Percentiles rank a stretch among this genome's conserved stretches.
Evolutionary conservation across 164 flowering plant species (phyloP).

Genomic region (Vitis rupestris): DNA sequence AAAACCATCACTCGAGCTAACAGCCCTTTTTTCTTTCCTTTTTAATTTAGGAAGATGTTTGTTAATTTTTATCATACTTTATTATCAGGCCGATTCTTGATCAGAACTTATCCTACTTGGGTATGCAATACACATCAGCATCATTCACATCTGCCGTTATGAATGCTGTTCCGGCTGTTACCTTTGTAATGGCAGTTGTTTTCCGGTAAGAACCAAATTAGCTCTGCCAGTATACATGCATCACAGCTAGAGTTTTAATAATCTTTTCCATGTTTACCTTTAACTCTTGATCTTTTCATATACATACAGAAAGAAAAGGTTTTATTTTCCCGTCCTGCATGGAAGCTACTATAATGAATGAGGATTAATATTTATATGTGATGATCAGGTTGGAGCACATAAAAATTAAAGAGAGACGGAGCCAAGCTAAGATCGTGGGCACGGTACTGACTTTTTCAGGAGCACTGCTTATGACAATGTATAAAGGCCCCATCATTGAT

Average conservation of each 20-base stretch:
- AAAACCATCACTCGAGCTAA: too few relatives aligned
- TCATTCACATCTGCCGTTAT: constrained; percentile 40
- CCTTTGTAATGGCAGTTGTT: constrained; percentile 41
- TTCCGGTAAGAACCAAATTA: constrained; percentile 22
- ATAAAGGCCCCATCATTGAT: constrained; percentile 44
- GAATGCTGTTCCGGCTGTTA: constrained; percentile 46
- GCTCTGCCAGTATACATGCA: neutral
- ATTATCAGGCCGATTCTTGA: constrained; percentile 43
- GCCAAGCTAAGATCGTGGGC: constrained; percentile 46
- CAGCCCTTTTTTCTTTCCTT: too few relatives aligned
- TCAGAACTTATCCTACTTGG: constrained; percentile 41
- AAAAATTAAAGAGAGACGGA: constrained; percentile 24
- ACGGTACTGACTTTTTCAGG: constrained; percentile 42
- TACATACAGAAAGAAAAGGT: too few relatives aligned
- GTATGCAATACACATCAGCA: constrained; percentile 50
- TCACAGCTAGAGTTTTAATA: too few relatives aligned
- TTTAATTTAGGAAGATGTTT: neutral
- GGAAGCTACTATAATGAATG: neutral
- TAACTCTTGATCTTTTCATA: too few relatives aligned
- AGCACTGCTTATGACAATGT: constrained; percentile 44
- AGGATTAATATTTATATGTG: neutral
- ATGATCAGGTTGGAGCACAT: constrained; percentile 36
- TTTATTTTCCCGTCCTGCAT: too few relatives aligned
- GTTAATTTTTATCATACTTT: neutral
- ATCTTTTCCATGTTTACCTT: too few relatives aligned